These are phyloP conservation scores for Hanseniaspora lindneri DNA, from an alignment of 805 yeast genomes.

Conservation along the genomic window DNA sequence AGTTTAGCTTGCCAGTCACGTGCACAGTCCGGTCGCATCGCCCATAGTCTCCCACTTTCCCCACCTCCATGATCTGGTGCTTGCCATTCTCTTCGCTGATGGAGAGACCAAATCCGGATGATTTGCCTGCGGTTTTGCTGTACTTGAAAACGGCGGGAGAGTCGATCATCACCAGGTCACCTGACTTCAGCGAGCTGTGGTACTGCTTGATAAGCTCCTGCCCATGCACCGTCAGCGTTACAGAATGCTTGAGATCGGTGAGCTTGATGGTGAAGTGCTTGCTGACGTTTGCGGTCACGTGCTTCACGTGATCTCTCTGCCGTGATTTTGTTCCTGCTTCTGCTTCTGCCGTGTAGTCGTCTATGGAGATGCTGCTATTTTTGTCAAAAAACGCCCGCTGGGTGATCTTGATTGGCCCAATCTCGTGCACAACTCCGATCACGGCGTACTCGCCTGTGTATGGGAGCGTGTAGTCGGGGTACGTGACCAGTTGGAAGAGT, in stretches of 20 bases:
- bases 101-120: conserved; percentile 7
- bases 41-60: conserved; percentile 1
- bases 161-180: conserved; percentile 12
- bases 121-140: not conserved
- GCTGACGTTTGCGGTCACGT: too few species aligned
- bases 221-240: conserved; percentile 6
- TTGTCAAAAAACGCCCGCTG: not conserved
- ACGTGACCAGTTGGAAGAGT: conserved; percentile 49
- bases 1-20: not conserved
- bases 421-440: conserved; percentile 11
- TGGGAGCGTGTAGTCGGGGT: conserved; percentile 64
- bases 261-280: conserved; percentile 5
- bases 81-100: conserved; percentile 6
- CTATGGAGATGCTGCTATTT: not conserved
- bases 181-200: conserved; percentile 4
- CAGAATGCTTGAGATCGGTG: conserved; percentile 2
- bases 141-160: not conserved
- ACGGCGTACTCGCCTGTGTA: conserved; percentile 15
- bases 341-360: not conserved
- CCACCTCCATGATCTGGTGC: conserved; percentile 12
- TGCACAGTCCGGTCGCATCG: not conserved
- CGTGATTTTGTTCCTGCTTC: not conserved
- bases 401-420: conserved; percentile 4
- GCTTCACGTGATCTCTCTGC: not conserved
- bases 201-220: conserved; percentile 5